Percentiles rank a stretch among this genome's conserved stretches.
phyloP scores from a whole-genome alignment of 2,329 filamentous ascomycete species.

The Phyllachora maydis region DNA sequence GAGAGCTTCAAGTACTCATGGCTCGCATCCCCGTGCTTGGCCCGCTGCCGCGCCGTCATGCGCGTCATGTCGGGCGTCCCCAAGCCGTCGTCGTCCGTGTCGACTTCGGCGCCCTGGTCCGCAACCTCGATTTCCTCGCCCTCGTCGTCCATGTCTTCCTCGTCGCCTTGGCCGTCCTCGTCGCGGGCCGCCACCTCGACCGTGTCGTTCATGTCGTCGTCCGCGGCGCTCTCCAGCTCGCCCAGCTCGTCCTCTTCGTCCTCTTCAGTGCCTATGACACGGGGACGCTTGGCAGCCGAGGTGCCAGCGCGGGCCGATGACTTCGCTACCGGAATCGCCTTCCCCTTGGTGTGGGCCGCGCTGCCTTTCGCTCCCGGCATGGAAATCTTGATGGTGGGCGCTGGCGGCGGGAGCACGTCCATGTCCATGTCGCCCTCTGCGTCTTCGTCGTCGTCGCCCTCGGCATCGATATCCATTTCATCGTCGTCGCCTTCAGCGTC shows the following conservation, averaged over 20 bases:
- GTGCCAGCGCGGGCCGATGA: too few relatives aligned
- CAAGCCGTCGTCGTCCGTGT: constrained; percentile 14
- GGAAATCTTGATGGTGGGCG: constrained; percentile 26
- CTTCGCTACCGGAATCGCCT: constrained; percentile 4
- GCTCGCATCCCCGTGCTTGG: constrained; percentile 33
- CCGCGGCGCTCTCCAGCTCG: constrained; percentile 30
- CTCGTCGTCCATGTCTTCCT: constrained; percentile 24
- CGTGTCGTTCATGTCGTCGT: constrained; percentile 23
- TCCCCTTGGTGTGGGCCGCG: constrained; percentile 9
- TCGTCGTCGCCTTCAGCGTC: constrained; percentile 2
- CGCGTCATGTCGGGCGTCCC: constrained; percentile 33
- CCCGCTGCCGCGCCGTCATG: constrained; percentile 39
- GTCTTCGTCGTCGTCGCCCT: constrained; percentile 15
- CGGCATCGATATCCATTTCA: constrained; percentile 1
- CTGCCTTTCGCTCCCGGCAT: constrained; percentile 18
- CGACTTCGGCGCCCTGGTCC: constrained; percentile 15
- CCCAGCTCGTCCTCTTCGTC: constrained; percentile 35
- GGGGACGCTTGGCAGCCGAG: constrained; percentile 6
- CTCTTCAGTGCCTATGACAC: constrained; percentile 16
- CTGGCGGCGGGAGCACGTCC: constrained; percentile 14
- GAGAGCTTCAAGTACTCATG: constrained; percentile 38
- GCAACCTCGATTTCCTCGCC: constrained; percentile 18
- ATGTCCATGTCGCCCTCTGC: constrained; percentile 29
- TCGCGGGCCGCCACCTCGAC: constrained; percentile 13
- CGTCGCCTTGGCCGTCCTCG: constrained; percentile 11